Evolutionary conservation across 208 protist genomes (phyloP).

Genomic region (Acanthamoeba sp.): DNA sequence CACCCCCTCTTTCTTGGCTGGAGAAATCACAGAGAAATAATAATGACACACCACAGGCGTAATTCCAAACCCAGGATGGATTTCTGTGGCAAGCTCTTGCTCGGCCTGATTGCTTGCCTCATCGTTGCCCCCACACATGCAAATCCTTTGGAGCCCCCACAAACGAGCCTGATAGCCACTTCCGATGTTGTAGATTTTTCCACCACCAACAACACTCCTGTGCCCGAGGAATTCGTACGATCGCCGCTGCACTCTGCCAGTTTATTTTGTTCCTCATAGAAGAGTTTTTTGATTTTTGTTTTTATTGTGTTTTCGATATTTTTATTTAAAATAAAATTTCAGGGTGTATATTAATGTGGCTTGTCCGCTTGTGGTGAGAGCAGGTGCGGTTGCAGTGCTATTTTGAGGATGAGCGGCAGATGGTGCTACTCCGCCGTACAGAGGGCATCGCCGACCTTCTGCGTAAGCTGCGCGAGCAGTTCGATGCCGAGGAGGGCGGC

Average conservation of each 20-base stretch:
- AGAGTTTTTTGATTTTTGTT: not conserved
- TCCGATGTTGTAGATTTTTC: not conserved
- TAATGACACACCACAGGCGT: no score
- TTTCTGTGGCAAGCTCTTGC: no score
- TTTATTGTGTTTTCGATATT: no score
- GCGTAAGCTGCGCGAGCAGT: constrained; percentile 42
- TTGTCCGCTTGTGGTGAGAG: not conserved
- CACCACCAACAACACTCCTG: no score
- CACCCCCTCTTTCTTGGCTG: no score
- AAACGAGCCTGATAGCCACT: not conserved
- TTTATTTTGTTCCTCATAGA: not conserved
- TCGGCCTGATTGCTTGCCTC: no score
- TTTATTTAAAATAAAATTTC: no score
- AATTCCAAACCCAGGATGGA: no score
- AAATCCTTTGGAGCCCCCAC: not conserved
- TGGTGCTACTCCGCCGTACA: not conserved
- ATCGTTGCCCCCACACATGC: no score
- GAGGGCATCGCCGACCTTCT: constrained; percentile 32
- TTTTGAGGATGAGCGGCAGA: constrained; percentile 29
- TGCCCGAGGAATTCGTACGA: not conserved
- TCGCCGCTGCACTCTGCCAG: no score
- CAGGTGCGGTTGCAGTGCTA: constrained; percentile 25
- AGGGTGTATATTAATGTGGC: no score
- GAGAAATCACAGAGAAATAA: no score
- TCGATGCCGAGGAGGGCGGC: constrained; percentile 3